These are phyloP conservation scores for Tanacetum coccineum DNA, from an alignment of 129 eudicot genomes.

Conservation along the genomic window DNA sequence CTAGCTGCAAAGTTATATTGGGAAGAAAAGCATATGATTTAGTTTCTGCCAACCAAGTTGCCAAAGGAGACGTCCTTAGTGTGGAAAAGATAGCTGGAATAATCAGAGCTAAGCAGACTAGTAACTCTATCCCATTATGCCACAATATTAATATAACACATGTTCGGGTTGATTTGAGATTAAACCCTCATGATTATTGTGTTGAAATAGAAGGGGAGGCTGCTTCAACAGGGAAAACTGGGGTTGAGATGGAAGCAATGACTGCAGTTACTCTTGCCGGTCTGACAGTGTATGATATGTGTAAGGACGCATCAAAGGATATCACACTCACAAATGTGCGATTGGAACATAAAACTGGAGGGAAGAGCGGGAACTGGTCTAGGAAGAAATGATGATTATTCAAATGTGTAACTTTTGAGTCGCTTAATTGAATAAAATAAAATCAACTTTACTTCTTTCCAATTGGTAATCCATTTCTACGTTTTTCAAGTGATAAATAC, in stretches of 20 bases:
- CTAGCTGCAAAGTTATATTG: slow-evolving; percentile 83
- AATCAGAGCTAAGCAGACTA: slow-evolving; percentile 74
- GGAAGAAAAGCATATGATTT: slow-evolving; percentile 68
- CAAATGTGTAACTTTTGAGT: background rate
- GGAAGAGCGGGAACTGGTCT: slow-evolving; percentile 86
- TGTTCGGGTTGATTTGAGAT: slow-evolving; percentile 53
- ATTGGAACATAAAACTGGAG: slow-evolving; percentile 74
- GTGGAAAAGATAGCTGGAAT: slow-evolving; percentile 86
- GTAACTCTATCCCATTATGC: slow-evolving; percentile 82
- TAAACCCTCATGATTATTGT: slow-evolving; percentile 50
- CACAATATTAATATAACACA: slow-evolving; percentile 66
- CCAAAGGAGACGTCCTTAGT: slow-evolving; percentile 79
- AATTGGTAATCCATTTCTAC: background rate
- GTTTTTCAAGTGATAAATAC: background rate
- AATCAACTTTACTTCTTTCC: too few species aligned
- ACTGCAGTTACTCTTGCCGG: slow-evolving; percentile 86
- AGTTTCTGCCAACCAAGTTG: slow-evolving; percentile 80
- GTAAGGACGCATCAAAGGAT: slow-evolving; percentile 90
- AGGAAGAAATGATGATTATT: slow-evolving; percentile 42
- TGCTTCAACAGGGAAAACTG: slow-evolving; percentile 72
- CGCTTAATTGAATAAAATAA: too few species aligned
- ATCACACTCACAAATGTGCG: slow-evolving; percentile 63
- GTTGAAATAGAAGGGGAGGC: slow-evolving; percentile 77
- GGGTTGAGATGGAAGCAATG: slow-evolving; percentile 97
- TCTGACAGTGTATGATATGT: slow-evolving; percentile 90